Conservation (phyloP, 106 monocot genomes). For the Allium fistulosum region DNA sequence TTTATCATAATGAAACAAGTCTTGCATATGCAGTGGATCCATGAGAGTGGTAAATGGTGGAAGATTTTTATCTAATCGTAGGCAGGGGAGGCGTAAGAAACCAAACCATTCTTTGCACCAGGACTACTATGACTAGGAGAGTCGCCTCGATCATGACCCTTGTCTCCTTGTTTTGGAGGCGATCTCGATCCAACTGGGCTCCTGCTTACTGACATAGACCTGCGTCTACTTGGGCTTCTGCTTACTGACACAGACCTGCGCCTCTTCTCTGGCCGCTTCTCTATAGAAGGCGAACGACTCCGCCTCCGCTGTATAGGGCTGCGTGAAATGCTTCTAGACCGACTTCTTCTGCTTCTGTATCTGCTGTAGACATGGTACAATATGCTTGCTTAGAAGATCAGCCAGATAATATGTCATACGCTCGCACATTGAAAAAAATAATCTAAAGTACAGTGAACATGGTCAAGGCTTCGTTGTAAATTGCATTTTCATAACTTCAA, state of each 20-base stretch:
- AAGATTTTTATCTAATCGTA: too few relatives aligned
- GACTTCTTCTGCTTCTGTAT: conserved; percentile 58
- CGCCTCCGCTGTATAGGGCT: conserved; percentile 55
- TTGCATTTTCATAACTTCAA: too few relatives aligned
- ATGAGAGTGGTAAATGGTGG: too few relatives aligned
- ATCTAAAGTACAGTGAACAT: neutral
- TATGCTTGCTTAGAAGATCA: conserved; percentile 1
- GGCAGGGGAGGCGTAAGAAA: too few relatives aligned
- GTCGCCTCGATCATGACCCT: too few relatives aligned
- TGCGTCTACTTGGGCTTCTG: conserved; percentile 2
- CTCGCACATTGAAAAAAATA: neutral
- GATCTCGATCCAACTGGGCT: conserved; percentile 48
- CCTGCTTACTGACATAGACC: conserved; percentile 43
- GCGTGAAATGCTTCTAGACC: conserved; percentile 62
- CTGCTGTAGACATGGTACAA: conserved; percentile 2
- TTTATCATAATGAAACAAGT: too few relatives aligned
- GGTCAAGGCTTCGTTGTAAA: neutral
- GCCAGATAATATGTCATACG: neutral
- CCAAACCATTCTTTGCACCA: too few relatives aligned
- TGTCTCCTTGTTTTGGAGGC: too few relatives aligned
- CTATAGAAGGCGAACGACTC: conserved; percentile 15
- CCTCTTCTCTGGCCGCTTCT: conserved; percentile 13
- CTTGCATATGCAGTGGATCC: too few relatives aligned
- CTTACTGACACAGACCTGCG: conserved; percentile 10
- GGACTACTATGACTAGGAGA: too few relatives aligned